Conservation (phyloP, 768 basidiomycete species). For the Suillus spraguei region DNA sequence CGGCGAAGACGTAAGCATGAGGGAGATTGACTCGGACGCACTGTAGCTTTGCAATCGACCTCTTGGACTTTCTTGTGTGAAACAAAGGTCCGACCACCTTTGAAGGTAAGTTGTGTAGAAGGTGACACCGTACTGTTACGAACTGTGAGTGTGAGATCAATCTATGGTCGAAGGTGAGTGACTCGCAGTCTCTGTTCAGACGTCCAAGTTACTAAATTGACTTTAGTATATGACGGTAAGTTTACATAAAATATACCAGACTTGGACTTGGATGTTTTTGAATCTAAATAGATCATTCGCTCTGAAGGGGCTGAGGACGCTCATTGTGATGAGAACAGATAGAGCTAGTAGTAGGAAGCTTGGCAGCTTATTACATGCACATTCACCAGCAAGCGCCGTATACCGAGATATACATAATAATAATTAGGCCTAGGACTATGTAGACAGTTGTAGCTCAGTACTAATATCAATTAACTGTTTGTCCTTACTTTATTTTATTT, state of each 20-base stretch:
- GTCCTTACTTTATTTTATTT: too few relatives aligned
- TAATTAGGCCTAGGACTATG: too few relatives aligned
- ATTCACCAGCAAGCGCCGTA: too few relatives aligned
- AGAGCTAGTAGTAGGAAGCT: too few relatives aligned
- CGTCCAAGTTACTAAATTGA: conserved; percentile 72
- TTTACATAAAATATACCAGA: conserved; percentile 11
- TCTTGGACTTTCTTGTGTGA: conserved; percentile 76
- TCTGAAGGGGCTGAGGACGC: conserved; percentile 81
- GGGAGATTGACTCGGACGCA: conserved; percentile 43
- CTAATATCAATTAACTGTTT: too few relatives aligned
- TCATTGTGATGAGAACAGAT: conserved; percentile 57
- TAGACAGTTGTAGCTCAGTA: too few relatives aligned
- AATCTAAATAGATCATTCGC: conserved; percentile 91
- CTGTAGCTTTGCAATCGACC: conserved; percentile 94
- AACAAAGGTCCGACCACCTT: conserved; percentile 91
- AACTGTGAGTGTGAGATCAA: background rate
- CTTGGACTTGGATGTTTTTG: conserved; percentile 78
- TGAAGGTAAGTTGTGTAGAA: conserved; percentile 91
- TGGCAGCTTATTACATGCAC: too few relatives aligned
- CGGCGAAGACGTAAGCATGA: background rate
- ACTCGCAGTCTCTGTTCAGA: conserved; percentile 96
- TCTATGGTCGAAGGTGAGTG: conserved; percentile 9
- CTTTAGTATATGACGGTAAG: background rate
- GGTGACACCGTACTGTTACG: conserved; percentile 73
- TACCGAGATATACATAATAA: too few relatives aligned